Conservation (phyloP, 2,329 filamentous ascomycete genomes). For the Talaromyces sp. region DNA sequence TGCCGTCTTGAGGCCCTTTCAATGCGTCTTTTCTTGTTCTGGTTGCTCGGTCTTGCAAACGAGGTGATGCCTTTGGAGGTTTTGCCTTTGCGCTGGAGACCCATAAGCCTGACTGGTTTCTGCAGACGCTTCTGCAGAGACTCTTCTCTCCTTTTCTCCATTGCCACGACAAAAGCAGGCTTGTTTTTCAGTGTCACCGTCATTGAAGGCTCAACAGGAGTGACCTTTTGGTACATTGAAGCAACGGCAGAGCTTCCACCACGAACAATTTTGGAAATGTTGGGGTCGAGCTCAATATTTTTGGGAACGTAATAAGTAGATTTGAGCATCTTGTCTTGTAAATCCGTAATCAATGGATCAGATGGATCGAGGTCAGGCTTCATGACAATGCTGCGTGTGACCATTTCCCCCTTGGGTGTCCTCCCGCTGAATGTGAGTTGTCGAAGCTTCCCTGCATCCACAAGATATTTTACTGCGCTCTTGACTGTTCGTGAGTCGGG, state of each 20-base stretch:
- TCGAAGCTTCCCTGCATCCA: slow-evolving; percentile 47
- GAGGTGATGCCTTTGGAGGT: slow-evolving; percentile 19
- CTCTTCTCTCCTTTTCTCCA: slow-evolving; percentile 23
- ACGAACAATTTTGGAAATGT: slow-evolving; percentile 23
- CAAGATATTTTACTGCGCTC: slow-evolving; percentile 44
- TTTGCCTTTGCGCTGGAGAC: slow-evolving; percentile 17
- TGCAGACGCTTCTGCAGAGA: slow-evolving; percentile 21
- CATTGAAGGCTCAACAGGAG: slow-evolving; percentile 26
- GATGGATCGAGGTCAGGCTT: slow-evolving; percentile 41
- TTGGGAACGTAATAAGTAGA: slow-evolving; percentile 42
- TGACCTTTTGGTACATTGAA: background rate
- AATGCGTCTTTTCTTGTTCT: background rate
- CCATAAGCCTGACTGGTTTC: slow-evolving; percentile 24
- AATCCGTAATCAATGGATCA: slow-evolving; percentile 40
- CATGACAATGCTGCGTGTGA: slow-evolving; percentile 47
- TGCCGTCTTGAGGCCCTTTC: background rate
- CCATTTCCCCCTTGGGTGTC: slow-evolving; percentile 41
- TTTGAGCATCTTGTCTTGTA: slow-evolving; percentile 48
- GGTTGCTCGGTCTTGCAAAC: slow-evolving; percentile 19
- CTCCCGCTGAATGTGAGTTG: slow-evolving; percentile 49
- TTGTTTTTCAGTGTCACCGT: slow-evolving; percentile 33
- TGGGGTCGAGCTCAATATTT: slow-evolving; percentile 33
- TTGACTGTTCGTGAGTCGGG: slow-evolving; percentile 52
- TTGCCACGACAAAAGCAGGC: slow-evolving; percentile 24
- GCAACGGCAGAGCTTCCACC: slow-evolving; percentile 4